phyloP scores from a whole-genome alignment of 495 filamentous ascomycete genomes.

The Cercophora newfieldiana region DNA sequence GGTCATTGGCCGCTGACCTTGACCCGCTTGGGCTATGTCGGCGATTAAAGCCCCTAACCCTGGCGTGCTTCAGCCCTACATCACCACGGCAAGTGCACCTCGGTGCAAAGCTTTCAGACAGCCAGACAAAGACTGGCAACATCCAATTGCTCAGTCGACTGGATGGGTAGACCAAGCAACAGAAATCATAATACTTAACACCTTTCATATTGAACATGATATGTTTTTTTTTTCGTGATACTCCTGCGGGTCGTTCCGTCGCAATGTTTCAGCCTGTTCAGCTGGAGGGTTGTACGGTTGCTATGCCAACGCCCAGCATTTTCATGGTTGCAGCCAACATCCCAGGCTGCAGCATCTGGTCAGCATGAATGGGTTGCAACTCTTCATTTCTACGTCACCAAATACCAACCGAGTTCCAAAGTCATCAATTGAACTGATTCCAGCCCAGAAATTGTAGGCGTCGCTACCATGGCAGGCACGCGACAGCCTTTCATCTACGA shows the following conservation, averaged over 20 bases:
- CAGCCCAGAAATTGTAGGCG: background rate
- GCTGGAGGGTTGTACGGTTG: conserved; percentile 1
- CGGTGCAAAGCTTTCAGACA: too few species aligned
- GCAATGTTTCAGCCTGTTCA: background rate
- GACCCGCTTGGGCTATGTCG: background rate
- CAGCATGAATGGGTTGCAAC: background rate
- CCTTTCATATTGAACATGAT: too few species aligned
- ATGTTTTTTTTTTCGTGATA: too few species aligned
- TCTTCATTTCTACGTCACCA: background rate
- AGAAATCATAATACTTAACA: too few species aligned
- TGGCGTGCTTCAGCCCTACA: background rate
- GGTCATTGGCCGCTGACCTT: background rate
- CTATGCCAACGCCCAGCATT: conserved; percentile 9
- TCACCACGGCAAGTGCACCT: too few species aligned
- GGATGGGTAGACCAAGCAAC: too few species aligned
- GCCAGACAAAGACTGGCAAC: too few species aligned
- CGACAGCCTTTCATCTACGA: conserved; percentile 80
- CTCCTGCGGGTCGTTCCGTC: too few species aligned
- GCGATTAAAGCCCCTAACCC: background rate
- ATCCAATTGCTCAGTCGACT: background rate
- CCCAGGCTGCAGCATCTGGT: background rate
- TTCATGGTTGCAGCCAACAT: background rate
- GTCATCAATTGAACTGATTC: background rate
- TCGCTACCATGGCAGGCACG: conserved; percentile 53
- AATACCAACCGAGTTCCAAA: conserved; percentile 2